A percentile compares a stretch with the other conserved stretches of the same genome.
phyloP scores from a whole-genome alignment of 176 grass and related monocot species.

The Eragrostis curvula region DNA sequence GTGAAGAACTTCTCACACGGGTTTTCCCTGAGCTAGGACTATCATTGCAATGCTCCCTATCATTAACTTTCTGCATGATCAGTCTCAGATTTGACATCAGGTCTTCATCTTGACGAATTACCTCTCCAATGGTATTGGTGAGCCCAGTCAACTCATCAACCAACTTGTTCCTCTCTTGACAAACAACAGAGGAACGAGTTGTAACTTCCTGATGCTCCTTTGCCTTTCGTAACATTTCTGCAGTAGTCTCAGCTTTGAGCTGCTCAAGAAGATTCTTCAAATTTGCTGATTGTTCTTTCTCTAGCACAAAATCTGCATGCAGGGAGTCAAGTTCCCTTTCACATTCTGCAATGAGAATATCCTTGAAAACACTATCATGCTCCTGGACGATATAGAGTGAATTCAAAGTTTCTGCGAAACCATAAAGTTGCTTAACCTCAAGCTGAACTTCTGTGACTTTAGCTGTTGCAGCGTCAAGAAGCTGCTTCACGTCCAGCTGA shows the following conservation, averaged over 20 bases:
- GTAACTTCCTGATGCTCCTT: constrained; percentile 33
- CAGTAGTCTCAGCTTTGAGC: constrained; percentile 48
- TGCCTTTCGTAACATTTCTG: constrained; percentile 47
- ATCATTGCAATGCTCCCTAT: constrained; percentile 38
- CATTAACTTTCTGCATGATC: constrained; percentile 52
- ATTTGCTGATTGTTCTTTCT: constrained; percentile 45
- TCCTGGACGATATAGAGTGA: constrained; percentile 55
- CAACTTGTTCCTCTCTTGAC: constrained; percentile 54
- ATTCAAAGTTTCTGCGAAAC: constrained; percentile 47
- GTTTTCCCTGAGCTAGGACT: constrained; percentile 22
- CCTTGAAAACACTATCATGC: constrained; percentile 59
- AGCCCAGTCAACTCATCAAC: constrained; percentile 49
- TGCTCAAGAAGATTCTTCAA: constrained; percentile 49
- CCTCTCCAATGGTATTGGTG: constrained; percentile 41
- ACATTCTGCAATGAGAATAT: constrained; percentile 46
- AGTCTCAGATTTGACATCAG: constrained; percentile 49
- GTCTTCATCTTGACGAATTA: constrained; percentile 44
- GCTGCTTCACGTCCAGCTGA: constrained; percentile 46
- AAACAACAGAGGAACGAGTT: not conserved
- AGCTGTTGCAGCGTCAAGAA: constrained; percentile 47
- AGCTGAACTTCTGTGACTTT: constrained; percentile 58
- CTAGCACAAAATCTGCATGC: constrained; percentile 39
- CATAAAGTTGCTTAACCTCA: constrained; percentile 52
- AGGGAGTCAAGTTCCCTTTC: constrained; percentile 48
- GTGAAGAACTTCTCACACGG: constrained; percentile 13